Percentiles rank a stretch among this genome's conserved stretches.
These are phyloP conservation scores for Heteromeles arbutifolia DNA, from an alignment of 306 rosid genomes.

Conservation along the genomic window DNA sequence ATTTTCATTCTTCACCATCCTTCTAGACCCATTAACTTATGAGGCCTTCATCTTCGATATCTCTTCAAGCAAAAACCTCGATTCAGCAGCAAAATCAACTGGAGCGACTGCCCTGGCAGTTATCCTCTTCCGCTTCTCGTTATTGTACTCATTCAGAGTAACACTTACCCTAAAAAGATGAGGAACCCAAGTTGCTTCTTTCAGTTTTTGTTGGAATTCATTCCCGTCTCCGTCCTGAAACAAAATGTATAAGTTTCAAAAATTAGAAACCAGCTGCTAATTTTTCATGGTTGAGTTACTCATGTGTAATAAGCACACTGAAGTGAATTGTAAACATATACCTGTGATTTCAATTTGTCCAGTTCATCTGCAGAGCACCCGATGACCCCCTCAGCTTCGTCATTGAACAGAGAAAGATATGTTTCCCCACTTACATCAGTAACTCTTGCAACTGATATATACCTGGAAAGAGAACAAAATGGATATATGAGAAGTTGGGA, in stretches of 20 bases:
- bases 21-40: background rate
- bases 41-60: conserved; percentile 59
- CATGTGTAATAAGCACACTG: background rate
- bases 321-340: background rate
- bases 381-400: conserved; percentile 66
- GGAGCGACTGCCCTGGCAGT: conserved; percentile 70
- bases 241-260: background rate
- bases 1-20: background rate
- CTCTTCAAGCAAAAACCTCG: conserved; percentile 64
- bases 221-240: conserved; percentile 56
- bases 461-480: conserved; percentile 33
- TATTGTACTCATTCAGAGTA: conserved; percentile 71
- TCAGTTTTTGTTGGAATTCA: conserved; percentile 49
- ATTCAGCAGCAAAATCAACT: conserved; percentile 76
- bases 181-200: conserved; percentile 75
- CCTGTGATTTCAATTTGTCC: conserved; percentile 59
- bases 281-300: background rate
- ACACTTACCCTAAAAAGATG: conserved; percentile 78
- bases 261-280: background rate
- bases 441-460: conserved; percentile 49
- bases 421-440: conserved; percentile 67
- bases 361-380: conserved; percentile 90
- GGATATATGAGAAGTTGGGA: background rate
- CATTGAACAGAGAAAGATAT: conserved; percentile 52
- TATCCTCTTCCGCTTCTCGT: conserved; percentile 77